phyloP scores from a whole-genome alignment of 345 rosid genomes.

The Brassica juncea region DNA sequence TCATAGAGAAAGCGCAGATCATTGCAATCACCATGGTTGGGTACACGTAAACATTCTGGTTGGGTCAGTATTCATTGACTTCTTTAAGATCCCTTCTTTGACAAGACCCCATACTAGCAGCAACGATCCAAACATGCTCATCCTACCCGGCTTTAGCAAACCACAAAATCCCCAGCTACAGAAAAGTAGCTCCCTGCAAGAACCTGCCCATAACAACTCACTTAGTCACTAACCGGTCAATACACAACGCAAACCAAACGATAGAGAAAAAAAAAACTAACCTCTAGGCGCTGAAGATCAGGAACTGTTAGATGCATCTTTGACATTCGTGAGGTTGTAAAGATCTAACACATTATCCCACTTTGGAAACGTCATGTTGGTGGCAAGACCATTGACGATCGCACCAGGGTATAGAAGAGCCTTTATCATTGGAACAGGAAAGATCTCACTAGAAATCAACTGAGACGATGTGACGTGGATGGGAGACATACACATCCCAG shows the following conservation, averaged over 20 bases:
- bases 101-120: slow-evolving; percentile 86
- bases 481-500: slow-evolving; percentile 88
- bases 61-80: slow-evolving; percentile 75
- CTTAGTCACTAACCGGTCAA: background rate
- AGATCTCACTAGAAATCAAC: slow-evolving; percentile 87
- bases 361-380: slow-evolving; percentile 63
- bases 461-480: slow-evolving; percentile 93
- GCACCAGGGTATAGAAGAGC: slow-evolving; percentile 91
- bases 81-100: slow-evolving; percentile 85
- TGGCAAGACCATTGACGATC: slow-evolving; percentile 55
- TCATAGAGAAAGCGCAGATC: slow-evolving; percentile 77
- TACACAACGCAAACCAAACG: background rate
- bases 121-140: slow-evolving; percentile 93
- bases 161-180: slow-evolving; percentile 92
- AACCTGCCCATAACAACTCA: slow-evolving; percentile 50
- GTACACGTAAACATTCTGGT: slow-evolving; percentile 62
- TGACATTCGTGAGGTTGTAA: slow-evolving; percentile 69
- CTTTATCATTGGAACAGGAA: slow-evolving; percentile 80
- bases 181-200: slow-evolving; percentile 94
- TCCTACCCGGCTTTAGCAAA: slow-evolving; percentile 81
- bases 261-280: slow-evolving; percentile 20
- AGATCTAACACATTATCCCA: slow-evolving; percentile 71
- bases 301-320: slow-evolving; percentile 74
- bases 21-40: slow-evolving; percentile 80
- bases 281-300: slow-evolving; percentile 96